phyloP scores from a whole-genome alignment of 768 basidiomycete species.

The Myochromella boudieri region DNA sequence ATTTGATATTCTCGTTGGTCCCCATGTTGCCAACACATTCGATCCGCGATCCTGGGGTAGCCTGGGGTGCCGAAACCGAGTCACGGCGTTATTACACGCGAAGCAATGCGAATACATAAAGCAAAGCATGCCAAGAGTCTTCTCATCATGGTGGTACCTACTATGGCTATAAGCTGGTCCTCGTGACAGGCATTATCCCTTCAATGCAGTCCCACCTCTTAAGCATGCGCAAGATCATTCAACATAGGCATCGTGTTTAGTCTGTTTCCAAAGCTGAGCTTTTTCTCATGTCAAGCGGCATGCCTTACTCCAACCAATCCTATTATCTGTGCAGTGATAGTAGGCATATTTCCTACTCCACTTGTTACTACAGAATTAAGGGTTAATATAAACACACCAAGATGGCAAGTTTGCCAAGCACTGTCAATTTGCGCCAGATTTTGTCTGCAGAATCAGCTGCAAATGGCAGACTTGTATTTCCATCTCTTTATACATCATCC shows the following conservation, averaged over 20 bases:
- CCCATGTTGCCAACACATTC: slow-evolving; percentile 68
- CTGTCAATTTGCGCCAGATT: slow-evolving; percentile 73
- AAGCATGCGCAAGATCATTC: not conserved
- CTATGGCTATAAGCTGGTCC: slow-evolving; percentile 83
- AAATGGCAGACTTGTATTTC: slow-evolving; percentile 95
- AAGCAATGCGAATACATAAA: slow-evolving; percentile 57
- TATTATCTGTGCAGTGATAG: slow-evolving; percentile 84
- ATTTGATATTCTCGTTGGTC: slow-evolving; percentile 67
- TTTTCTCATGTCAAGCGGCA: slow-evolving; percentile 79
- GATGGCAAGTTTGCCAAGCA: slow-evolving; percentile 70
- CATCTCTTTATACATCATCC: slow-evolving; percentile 83
- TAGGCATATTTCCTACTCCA: slow-evolving; percentile 40
- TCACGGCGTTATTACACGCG: slow-evolving; percentile 74
- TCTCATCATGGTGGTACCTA: slow-evolving; percentile 70
- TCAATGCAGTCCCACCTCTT: too few species aligned
- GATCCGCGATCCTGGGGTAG: slow-evolving; percentile 75
- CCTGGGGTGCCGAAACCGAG: slow-evolving; percentile 49
- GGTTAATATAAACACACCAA: slow-evolving; percentile 22
- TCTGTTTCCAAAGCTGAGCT: slow-evolving; percentile 71
- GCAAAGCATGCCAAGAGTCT: slow-evolving; percentile 73
- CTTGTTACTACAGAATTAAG: not conserved
- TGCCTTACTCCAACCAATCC: slow-evolving; percentile 95
- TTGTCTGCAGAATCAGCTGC: slow-evolving; percentile 89
- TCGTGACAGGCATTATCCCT: slow-evolving; percentile 72
- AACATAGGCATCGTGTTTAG: slow-evolving; percentile 60